Evolutionary conservation across 2,329 filamentous ascomycete species (phyloP), one percentile per base, ranked within the genome.

Genomic region (Exophiala lecanii-corni): DNA sequence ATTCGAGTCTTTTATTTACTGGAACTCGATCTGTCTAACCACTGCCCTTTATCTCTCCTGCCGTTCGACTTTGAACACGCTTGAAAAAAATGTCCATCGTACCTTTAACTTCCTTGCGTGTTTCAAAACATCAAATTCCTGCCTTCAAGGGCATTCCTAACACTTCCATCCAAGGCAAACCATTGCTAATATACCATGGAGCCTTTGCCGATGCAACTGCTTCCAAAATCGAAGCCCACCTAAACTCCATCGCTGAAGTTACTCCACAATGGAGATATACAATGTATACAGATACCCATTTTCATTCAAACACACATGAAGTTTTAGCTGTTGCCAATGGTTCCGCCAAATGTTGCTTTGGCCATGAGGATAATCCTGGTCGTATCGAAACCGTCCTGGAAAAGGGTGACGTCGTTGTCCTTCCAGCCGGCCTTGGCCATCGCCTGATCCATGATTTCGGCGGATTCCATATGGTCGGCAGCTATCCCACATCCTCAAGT

Each of bases 251-350:
- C 12, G 73, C 71, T 5, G 75, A 78, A 23, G 80, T 83, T 2
- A 57, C 56, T 1, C 80, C 82, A 0, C 77, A 82, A 57, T 85
- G 81, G 82, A 71, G 76, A 18, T 84, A 80, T 62, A 79, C 78
- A 12, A 86, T 86, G 81, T 86, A 82, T 60, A 62, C 59, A 25
- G 74, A 72, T 4, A 78, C 74, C 1, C 82, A 86, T 62, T 86
- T 82, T 60, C 82, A 86, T 63, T 78, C 70, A 54, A 84, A 74
- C 0, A 73, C 76, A 0, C 81, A 86, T 58, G 81, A 86, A 63
- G 74, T 85, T 2, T 71, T 87, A 2, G 76, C 71, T 52, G 71
- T 86, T 36, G 70, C 72, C 31, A 62, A 62, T 2, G 81, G 82
- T 0, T 69, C 65, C 17, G 82, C 83, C 0, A 69, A 63, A 25